Evolutionary conservation across 1,284 basidiomycete species (phyloP), one percentile per base, ranked within the genome.

Genomic region (Coniferiporia sulphurascens): DNA sequence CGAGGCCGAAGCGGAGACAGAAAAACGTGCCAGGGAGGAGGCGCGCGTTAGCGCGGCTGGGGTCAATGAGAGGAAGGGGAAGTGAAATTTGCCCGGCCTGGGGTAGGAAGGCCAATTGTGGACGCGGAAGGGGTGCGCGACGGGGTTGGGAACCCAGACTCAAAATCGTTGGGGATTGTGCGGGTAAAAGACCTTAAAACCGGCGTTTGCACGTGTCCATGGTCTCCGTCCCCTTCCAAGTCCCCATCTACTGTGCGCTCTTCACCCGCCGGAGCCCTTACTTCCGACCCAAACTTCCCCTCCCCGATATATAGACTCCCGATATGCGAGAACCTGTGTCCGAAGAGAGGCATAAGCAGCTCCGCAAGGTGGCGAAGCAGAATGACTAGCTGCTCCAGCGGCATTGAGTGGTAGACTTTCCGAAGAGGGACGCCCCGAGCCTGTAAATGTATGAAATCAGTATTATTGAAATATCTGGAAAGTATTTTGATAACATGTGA

Each of bases 291-390:
- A 32, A 4, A 66, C 54, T 32, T 71, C 67, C 0, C 73, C 7
- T 79, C 73, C 0, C 80, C 82, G 64, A 78, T 78, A 71, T 91
- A 88, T 7, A 92, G 74, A 0, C 86, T 91, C 34, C 88, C 89
- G 53, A 90, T 83, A 51, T 79, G 75, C 21, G 82, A 74, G 70
- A 91, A 91, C 13, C 88, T 82, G 66, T 87, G 87, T 4, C 83
- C 80, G 63, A 87, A 89, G n/a, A 91, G 73, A 2, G 87, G 84
- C 62, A 91, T 76, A 52, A 89, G 69, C 55, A 90, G 72, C 55
- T 72, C 71, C 13, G 86, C 87, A 49, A 90, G 73, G 70, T 88
- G 87, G 65, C 79, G 78, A 64, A 89, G 75, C n/a, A 91, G 72
- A 56, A 76, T 74, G 58, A 80, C 75, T 61, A 90, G 78, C 58